phyloP scores from a whole-genome alignment of 306 rosid genomes.

The Citrullus amarus region DNA sequence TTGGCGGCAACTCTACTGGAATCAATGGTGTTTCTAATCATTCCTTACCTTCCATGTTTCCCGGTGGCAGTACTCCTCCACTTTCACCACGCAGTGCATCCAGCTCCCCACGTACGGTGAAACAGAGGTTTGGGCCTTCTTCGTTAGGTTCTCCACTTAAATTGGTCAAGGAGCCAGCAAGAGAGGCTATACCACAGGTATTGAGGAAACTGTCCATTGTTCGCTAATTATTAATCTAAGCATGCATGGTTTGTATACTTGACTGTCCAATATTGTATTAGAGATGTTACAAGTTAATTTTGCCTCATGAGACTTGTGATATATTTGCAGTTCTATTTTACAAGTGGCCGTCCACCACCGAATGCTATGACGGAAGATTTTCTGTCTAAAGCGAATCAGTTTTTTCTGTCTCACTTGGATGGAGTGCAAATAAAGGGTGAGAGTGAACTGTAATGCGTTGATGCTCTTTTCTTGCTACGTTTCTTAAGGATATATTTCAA shows the following conservation, averaged over 20 bases:
- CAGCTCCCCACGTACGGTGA: constrained; percentile 84
- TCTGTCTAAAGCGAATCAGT: constrained; percentile 42
- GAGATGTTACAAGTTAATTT: not conserved
- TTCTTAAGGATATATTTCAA: not conserved
- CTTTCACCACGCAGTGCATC: constrained; percentile 80
- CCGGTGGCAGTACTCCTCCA: constrained; percentile 97
- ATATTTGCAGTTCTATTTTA: constrained; percentile 84
- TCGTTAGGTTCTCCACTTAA: constrained; percentile 84
- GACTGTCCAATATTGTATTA: not conserved
- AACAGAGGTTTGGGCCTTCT: constrained; percentile 78
- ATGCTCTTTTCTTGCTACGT: constrained; percentile 13
- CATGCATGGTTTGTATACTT: not conserved
- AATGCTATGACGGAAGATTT: constrained; percentile 65
- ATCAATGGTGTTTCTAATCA: constrained; percentile 52
- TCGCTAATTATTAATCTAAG: not conserved
- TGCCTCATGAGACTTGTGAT: not conserved
- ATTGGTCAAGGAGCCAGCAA: constrained; percentile 80
- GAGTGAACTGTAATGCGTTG: constrained; percentile 18
- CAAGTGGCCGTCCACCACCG: constrained; percentile 69
- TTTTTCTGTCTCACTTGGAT: constrained; percentile 52
- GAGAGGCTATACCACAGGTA: constrained; percentile 96
- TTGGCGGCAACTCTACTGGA: constrained; percentile 73
- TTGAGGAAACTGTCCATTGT: constrained; percentile 11
- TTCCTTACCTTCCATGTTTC: constrained; percentile 96
- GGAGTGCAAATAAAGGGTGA: constrained; percentile 86